These are phyloP conservation scores for Aspergillus bridgeri DNA, from an alignment of 495 filamentous ascomycete species.

Conservation along the genomic window DNA sequence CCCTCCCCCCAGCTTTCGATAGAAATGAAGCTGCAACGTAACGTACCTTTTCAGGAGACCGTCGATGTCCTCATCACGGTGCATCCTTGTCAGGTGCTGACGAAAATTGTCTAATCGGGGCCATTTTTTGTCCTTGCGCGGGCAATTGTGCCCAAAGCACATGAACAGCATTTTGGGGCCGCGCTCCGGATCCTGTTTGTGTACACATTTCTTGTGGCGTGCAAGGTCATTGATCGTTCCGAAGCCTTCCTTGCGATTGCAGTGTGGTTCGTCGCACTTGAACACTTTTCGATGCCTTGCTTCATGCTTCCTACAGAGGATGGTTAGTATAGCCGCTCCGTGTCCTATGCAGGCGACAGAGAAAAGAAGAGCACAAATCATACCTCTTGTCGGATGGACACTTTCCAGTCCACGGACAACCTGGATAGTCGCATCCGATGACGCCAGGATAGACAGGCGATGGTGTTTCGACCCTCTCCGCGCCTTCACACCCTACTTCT, in stretches of 20 bases:
- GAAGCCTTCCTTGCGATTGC: conserved; percentile 65
- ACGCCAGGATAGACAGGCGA: conserved; percentile 19
- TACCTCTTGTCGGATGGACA: conserved; percentile 43
- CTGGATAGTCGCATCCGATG: conserved; percentile 33
- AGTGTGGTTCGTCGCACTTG: conserved; percentile 60
- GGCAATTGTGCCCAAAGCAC: conserved; percentile 63
- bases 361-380: not conserved
- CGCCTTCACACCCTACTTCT: conserved; percentile 12
- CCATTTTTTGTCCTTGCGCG: conserved; percentile 72
- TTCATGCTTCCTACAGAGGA: conserved; percentile 66
- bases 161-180: conserved; percentile 58
- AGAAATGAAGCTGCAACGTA: not conserved
- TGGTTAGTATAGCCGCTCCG: conserved; percentile 1
- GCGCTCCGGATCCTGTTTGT: conserved; percentile 53
- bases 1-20: not conserved
- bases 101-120: conserved; percentile 89
- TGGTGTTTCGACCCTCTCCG: conserved; percentile 20
- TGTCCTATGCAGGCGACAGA: not conserved
- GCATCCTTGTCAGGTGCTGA: conserved; percentile 78
- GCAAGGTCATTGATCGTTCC: conserved; percentile 78
- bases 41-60: conserved; percentile 53
- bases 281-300: conserved; percentile 73
- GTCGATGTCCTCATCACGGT: conserved; percentile 54
- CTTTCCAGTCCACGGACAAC: conserved; percentile 39
- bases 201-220: conserved; percentile 68